These are phyloP conservation scores for Phytophthora megakarya DNA, from an alignment of 352 stramenopile species.

Conservation along the genomic window DNA sequence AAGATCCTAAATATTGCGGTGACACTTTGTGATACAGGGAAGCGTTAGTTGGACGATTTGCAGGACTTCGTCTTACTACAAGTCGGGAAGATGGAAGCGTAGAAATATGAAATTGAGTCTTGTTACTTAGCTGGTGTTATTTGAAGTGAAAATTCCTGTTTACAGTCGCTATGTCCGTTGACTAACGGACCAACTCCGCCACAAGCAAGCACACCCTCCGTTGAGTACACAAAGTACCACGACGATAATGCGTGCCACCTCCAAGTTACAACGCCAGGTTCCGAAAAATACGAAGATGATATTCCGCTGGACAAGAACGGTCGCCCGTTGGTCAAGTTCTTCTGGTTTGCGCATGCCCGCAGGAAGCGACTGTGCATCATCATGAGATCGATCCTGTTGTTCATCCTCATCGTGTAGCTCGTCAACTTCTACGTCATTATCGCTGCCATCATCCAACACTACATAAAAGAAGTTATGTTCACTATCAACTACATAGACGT, in stretches of 20 bases:
- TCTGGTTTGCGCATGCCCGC: slow-evolving; percentile 51
- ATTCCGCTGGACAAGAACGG: slow-evolving; percentile 23
- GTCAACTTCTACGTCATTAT: slow-evolving; percentile 64
- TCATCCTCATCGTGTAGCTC: slow-evolving; percentile 51
- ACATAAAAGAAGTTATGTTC: slow-evolving; percentile 55
- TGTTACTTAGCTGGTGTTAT: no score
- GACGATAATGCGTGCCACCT: slow-evolving; percentile 19
- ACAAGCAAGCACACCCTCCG: slow-evolving; percentile 12
- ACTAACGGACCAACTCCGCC: no score
- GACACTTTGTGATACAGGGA: no score
- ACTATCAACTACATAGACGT: slow-evolving; percentile 73
- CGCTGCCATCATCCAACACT: slow-evolving; percentile 57
- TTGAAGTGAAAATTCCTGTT: no score
- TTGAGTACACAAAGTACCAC: slow-evolving; percentile 31
- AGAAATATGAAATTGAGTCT: no score
- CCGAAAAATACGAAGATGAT: slow-evolving; percentile 28
- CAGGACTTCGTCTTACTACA: no score
- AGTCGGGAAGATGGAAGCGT: no score
- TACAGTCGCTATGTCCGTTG: no score
- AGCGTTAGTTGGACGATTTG: no score
- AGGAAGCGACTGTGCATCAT: slow-evolving; percentile 48
- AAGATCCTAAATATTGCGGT: no score
- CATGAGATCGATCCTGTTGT: slow-evolving; percentile 37
- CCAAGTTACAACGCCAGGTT: slow-evolving; percentile 21
- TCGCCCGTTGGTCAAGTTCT: slow-evolving; percentile 44